A percentile compares a stretch with the other conserved stretches of the same genome.
phyloP scores from a whole-genome alignment of 257 asterid species.

The Asclepias syriaca region DNA sequence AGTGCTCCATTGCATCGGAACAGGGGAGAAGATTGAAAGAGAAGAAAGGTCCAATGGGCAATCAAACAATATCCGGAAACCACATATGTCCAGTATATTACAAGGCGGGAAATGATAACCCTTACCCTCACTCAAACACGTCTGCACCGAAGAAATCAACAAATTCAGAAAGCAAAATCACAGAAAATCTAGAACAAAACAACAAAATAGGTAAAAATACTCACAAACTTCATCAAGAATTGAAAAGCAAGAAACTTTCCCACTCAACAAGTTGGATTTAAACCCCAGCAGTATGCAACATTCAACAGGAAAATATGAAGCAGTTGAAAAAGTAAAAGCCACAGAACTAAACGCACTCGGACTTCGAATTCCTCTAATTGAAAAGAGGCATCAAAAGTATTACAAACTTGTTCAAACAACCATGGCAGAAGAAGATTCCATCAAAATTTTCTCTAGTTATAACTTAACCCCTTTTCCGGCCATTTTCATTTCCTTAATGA shows the following conservation, averaged over 20 bases:
- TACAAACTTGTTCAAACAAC: neutral
- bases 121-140: constrained; percentile 74
- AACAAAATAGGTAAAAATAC: constrained; percentile 12
- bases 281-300: neutral
- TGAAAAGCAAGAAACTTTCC: neutral
- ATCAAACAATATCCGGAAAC: constrained; percentile 62
- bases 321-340: neutral
- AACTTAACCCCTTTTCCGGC: too few relatives aligned
- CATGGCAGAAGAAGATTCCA: neutral
- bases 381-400: neutral
- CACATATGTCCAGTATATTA: constrained; percentile 58
- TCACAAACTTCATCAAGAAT: constrained; percentile 24
- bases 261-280: neutral
- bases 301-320: neutral
- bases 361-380: neutral
- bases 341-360: neutral
- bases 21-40: constrained; percentile 58
- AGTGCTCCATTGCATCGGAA: constrained; percentile 29
- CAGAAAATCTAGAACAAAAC: neutral
- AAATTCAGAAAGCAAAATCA: neutral
- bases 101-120: constrained; percentile 81
- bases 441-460: too few relatives aligned
- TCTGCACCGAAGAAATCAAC: constrained; percentile 39
- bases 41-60: constrained; percentile 82
- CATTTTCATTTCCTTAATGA: too few relatives aligned